Evolutionary conservation across 768 basidiomycete genomes (phyloP), one percentile per base, ranked within the genome.

Genomic region (Xerocomellus amylosporus): DNA sequence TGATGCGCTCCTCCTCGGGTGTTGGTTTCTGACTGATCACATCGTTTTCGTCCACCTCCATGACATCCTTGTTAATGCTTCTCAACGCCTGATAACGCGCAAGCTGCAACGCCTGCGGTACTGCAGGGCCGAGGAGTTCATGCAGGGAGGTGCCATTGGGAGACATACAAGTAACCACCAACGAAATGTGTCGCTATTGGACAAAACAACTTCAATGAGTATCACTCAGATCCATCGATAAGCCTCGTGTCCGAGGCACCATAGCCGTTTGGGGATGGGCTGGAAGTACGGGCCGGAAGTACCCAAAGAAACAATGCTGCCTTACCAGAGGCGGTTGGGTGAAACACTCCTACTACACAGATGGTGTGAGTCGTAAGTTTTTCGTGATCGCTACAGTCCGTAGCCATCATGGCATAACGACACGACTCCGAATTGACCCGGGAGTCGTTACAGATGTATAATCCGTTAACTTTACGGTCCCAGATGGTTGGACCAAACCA

Each of bases 1-100:
- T 47, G 19, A 62, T 37, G 2, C 55, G 53, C 24, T 64, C 52
- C 15, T 62, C 63, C 28, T 65, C 59, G 22, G 17, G 44, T 3
- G 53, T 52, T 30, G 53, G 53, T 34, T 54, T 62, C 30, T 57
- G 57, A 40, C n/a, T 44, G 36, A 64, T 43, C 30, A 56, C 38
- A 33, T 55, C 50, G 33, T 56, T 55, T 49, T 59, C 60, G 22
- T 51, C 38, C n/a, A 34, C 45, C n/a, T 40, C 26, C 1, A 34
- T 34, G 19, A 34, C 9, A 8, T 44, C 24, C 10, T 37, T 43
- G 44, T 38, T 49, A 17, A 53, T 45, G 26, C 26, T 33, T 30
- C 24, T 45, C 17, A 46, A 24, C 1, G 53, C 51, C 38, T 63
- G 62, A 28, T 45, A 58, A 12, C 49, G 47, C 12, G 59, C 53